A percentile compares a stretch with the other conserved stretches of the same genome.
Evolutionary conservation across 257 asterid species (phyloP).

Genomic region (Cruciata laevipes): DNA sequence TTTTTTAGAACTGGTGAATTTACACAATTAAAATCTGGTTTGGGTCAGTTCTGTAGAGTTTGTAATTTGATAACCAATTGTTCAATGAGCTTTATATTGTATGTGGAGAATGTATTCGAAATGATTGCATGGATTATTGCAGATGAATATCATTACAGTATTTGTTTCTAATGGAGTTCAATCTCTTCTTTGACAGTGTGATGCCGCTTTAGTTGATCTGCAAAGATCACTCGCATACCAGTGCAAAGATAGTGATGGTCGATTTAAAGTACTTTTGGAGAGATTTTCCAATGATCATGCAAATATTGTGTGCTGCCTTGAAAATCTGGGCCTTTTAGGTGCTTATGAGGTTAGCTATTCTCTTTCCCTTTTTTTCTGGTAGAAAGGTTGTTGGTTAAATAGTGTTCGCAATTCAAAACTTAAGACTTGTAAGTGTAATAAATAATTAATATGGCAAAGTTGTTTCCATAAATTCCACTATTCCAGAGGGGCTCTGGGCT

Average conservation of each 20-base stretch:
- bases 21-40: neutral
- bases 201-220: slow-evolving; percentile 42
- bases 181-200: slow-evolving; percentile 39
- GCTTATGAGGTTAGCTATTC: slow-evolving; percentile 57
- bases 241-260: slow-evolving; percentile 27
- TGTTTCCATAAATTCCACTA: neutral
- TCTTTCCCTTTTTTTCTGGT: neutral
- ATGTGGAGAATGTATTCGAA: neutral
- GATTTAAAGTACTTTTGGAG: slow-evolving; percentile 33
- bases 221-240: slow-evolving; percentile 26
- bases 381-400: neutral
- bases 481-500: neutral
- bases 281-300: slow-evolving; percentile 43
- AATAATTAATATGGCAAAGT: neutral
- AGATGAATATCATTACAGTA: neutral
- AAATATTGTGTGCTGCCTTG: slow-evolving; percentile 56
- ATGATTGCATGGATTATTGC: neutral
- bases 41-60: neutral
- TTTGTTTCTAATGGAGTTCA: slow-evolving; percentile 3
- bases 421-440: no score
- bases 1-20: neutral
- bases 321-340: slow-evolving; percentile 73
- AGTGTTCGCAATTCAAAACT: no score
- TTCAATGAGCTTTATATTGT: neutral
- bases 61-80: neutral